Percentiles rank a stretch among this genome's conserved stretches.
phyloP scores from a whole-genome alignment of 495 filamentous ascomycete species.

The Tetracladium marchalianum region DNA sequence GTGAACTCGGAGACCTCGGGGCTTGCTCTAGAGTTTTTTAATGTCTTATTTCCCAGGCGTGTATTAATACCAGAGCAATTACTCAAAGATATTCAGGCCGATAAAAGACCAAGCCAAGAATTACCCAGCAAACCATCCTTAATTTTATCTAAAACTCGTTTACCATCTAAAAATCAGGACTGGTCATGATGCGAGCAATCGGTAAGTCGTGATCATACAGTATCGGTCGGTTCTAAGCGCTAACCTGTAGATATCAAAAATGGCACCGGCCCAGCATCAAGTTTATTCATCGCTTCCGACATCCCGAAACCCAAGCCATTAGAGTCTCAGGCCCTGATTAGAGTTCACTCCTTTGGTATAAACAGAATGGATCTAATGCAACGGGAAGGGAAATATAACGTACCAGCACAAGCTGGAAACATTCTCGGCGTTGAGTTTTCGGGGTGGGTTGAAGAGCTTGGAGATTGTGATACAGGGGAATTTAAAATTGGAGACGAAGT shows the following conservation, averaged over 20 bases:
- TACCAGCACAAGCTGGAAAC: slow-evolving; percentile 63
- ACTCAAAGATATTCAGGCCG: too few species aligned
- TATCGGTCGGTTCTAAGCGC: neutral
- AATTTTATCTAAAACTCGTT: too few species aligned
- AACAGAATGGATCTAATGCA: slow-evolving; percentile 86
- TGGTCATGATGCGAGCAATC: slow-evolving; percentile 3
- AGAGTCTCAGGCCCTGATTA: slow-evolving; percentile 54
- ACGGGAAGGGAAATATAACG: slow-evolving; percentile 63
- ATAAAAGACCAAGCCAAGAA: too few species aligned
- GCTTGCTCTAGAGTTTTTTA: too few species aligned
- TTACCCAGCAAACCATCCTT: too few species aligned
- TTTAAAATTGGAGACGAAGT: slow-evolving; percentile 63
- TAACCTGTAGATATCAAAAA: slow-evolving; percentile 42
- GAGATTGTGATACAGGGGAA: slow-evolving; percentile 14
- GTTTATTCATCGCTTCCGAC: slow-evolving; percentile 49
- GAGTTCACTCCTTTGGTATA: slow-evolving; percentile 71
- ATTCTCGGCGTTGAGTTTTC: slow-evolving; percentile 86
- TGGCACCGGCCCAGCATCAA: slow-evolving; percentile 42
- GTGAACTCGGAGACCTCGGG: too few species aligned
- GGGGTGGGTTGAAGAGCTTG: slow-evolving; percentile 52
- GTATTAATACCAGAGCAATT: too few species aligned
- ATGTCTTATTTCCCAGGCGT: too few species aligned
- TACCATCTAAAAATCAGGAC: too few species aligned
- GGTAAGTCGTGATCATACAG: neutral
- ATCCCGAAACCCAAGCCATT: slow-evolving; percentile 43